phyloP scores from a whole-genome alignment of 208 protist species.

The Sergeia podlipaevii region DNA sequence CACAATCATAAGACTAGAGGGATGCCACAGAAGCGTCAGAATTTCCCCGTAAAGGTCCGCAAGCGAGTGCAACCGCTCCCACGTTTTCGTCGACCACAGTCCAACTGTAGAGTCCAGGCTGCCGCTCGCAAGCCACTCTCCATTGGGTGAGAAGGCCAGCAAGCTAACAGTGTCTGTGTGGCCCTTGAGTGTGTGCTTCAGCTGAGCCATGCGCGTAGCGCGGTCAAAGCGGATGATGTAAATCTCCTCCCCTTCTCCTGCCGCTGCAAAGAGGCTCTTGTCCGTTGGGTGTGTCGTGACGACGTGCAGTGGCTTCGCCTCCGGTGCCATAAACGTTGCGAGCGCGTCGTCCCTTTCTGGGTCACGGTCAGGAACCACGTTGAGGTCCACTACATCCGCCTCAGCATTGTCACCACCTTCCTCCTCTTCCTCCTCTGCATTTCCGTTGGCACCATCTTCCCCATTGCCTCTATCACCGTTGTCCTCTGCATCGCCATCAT shows the following conservation, averaged over 20 bases:
- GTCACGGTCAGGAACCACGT: slow-evolving; percentile 64
- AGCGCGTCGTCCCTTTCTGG: slow-evolving; percentile 80
- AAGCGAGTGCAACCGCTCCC: slow-evolving; percentile 66
- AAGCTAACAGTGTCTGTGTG: slow-evolving; percentile 82
- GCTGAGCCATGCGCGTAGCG: slow-evolving; percentile 3
- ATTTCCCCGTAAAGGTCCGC: slow-evolving; percentile 86
- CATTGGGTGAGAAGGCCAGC: slow-evolving; percentile 81
- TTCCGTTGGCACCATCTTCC: not conserved
- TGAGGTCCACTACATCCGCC: slow-evolving; percentile 70
- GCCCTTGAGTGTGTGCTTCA: slow-evolving; percentile 35
- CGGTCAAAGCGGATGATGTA: slow-evolving; percentile 38
- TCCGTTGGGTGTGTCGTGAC: slow-evolving; percentile 43
- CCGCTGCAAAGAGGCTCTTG: slow-evolving; percentile 41
- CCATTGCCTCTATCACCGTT: slow-evolving; percentile 18
- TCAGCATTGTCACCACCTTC: slow-evolving; percentile 11
- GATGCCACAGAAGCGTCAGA: slow-evolving; percentile 91
- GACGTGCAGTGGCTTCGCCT: slow-evolving; percentile 57
- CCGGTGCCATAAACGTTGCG: slow-evolving; percentile 41
- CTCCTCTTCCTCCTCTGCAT: slow-evolving; percentile 4
- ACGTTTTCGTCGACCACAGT: slow-evolving; percentile 78
- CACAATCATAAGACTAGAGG: slow-evolving; percentile 86
- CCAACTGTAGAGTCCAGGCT: slow-evolving; percentile 64
- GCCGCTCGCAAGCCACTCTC: slow-evolving; percentile 69
- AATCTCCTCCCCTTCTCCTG: slow-evolving; percentile 74
- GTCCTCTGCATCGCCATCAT: slow-evolving; percentile 9